phyloP scores from a whole-genome alignment of 2,329 filamentous ascomycete species.

The Neofusicoccum sp. region DNA sequence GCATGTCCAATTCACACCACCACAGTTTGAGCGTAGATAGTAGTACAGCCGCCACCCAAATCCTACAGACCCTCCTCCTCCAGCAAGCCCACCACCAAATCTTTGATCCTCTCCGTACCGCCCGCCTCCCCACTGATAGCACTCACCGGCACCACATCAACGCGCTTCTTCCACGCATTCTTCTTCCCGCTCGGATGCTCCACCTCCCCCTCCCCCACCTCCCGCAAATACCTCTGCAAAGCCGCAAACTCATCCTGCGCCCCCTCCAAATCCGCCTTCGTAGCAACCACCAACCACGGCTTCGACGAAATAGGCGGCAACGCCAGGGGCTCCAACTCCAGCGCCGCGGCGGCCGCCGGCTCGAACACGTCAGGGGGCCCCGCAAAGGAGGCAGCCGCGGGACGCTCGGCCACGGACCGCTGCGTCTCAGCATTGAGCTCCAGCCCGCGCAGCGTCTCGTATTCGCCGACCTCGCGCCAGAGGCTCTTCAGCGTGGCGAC shows the following conservation, averaged over 20 bases:
- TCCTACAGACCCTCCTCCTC: conserved; percentile 34
- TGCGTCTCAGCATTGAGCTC: conserved; percentile 65
- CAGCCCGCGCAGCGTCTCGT: conserved; percentile 75
- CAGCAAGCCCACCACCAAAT: conserved; percentile 69
- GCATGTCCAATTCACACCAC: neutral
- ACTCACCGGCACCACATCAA: conserved; percentile 77
- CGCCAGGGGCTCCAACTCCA: conserved; percentile 37
- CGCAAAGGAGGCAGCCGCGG: neutral
- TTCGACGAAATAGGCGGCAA: conserved; percentile 81
- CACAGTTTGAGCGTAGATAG: neutral
- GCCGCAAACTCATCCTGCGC: conserved; percentile 74
- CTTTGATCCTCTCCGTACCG: conserved; percentile 71
- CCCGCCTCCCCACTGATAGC: conserved; percentile 72
- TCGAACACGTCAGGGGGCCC: conserved; percentile 20
- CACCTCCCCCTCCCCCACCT: conserved; percentile 60
- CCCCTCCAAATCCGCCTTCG: conserved; percentile 79
- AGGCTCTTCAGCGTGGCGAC: conserved; percentile 74
- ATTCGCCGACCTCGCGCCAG: conserved; percentile 88
- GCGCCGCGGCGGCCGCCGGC: conserved; percentile 19
- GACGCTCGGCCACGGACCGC: conserved; percentile 49
- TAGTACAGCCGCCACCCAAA: neutral
- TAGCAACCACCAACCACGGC: conserved; percentile 94
- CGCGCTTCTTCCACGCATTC: conserved; percentile 59
- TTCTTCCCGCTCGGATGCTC: conserved; percentile 70
- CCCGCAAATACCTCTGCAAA: conserved; percentile 68